Evolutionary conservation across 2,329 filamentous ascomycete genomes (phyloP).

Genomic region (Bipolaris zeicola): DNA sequence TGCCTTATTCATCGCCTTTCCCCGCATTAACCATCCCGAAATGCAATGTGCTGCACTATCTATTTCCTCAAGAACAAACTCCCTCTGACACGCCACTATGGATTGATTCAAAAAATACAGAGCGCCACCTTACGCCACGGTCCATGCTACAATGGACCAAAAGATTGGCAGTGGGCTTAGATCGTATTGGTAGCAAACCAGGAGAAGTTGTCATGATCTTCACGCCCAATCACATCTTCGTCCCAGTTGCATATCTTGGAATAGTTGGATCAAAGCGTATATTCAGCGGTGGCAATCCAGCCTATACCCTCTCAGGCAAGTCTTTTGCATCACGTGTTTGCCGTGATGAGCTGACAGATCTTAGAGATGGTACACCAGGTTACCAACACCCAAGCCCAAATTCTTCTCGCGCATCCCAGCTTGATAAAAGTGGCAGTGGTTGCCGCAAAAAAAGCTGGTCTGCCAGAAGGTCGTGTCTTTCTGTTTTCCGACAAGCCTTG

Average conservation of each 20-base stretch:
- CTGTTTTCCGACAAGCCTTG: constrained; percentile 42
- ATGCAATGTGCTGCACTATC: constrained; percentile 49
- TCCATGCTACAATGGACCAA: constrained; percentile 57
- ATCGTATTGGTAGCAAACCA: constrained; percentile 51
- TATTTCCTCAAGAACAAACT: constrained; percentile 37
- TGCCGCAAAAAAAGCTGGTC: constrained; percentile 36
- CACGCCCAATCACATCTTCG: constrained; percentile 60
- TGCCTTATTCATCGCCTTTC: constrained; percentile 54
- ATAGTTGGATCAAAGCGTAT: constrained; percentile 58
- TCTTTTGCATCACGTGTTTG: neutral
- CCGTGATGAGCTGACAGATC: constrained; percentile 8
- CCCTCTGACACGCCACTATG: constrained; percentile 55
- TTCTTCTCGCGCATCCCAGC: constrained; percentile 41
- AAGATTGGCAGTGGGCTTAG: constrained; percentile 55
- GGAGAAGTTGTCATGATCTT: constrained; percentile 60
- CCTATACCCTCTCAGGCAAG: constrained; percentile 57
- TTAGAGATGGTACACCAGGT: constrained; percentile 45
- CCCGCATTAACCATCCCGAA: constrained; percentile 53
- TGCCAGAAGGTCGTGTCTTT: constrained; percentile 39
- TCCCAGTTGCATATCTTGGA: constrained; percentile 59
- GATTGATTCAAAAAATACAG: constrained; percentile 56
- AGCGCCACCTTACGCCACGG: constrained; percentile 52
- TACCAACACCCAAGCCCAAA: constrained; percentile 40
- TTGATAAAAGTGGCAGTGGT: constrained; percentile 34
- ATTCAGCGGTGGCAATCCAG: constrained; percentile 61